phyloP scores from a whole-genome alignment of 352 stramenopile genomes.

The Phytophthora nicotianae region DNA sequence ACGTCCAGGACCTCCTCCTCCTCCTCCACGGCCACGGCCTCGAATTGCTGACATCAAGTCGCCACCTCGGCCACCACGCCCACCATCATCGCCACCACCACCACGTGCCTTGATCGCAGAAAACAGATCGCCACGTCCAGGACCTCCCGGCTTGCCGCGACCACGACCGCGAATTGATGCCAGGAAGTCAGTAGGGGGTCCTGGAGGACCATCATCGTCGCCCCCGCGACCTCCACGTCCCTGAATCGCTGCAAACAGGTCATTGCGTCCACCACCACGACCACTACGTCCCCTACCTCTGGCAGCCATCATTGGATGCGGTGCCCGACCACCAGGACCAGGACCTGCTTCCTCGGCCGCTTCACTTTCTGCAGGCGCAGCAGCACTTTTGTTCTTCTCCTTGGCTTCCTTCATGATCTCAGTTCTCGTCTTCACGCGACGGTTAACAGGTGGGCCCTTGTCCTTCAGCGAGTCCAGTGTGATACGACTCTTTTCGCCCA shows the following conservation, averaged over 20 bases:
- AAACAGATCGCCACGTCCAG: constrained; percentile 65
- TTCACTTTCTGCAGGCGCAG: constrained; percentile 45
- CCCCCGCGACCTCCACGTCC: constrained; percentile 55
- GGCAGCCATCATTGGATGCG: constrained; percentile 57
- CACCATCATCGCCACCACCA: constrained; percentile 30
- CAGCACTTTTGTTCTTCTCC: constrained; percentile 65
- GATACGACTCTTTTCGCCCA: constrained; percentile 61
- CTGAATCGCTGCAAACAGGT: constrained; percentile 59
- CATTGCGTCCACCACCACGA: constrained; percentile 47
- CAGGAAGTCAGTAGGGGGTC: constrained; percentile 51
- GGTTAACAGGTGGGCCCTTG: constrained; percentile 59
- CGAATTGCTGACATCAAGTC: constrained; percentile 67
- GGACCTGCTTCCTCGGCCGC: constrained; percentile 36
- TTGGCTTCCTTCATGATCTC: constrained; percentile 89
- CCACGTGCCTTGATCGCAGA: constrained; percentile 63
- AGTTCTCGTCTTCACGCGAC: constrained; percentile 67
- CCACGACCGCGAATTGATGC: constrained; percentile 63
- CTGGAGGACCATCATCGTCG: constrained; percentile 43
- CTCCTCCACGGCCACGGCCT: constrained; percentile 40
- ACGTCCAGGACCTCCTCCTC: constrained; percentile 33
- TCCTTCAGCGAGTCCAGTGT: constrained; percentile 69
- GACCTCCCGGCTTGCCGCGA: constrained; percentile 46
- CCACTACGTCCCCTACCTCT: constrained; percentile 37
- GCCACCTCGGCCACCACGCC: constrained; percentile 39
- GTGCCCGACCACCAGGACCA: constrained; percentile 45